phyloP scores from a whole-genome alignment of 1,284 basidiomycete species.

The Boletellus deceptivus region DNA sequence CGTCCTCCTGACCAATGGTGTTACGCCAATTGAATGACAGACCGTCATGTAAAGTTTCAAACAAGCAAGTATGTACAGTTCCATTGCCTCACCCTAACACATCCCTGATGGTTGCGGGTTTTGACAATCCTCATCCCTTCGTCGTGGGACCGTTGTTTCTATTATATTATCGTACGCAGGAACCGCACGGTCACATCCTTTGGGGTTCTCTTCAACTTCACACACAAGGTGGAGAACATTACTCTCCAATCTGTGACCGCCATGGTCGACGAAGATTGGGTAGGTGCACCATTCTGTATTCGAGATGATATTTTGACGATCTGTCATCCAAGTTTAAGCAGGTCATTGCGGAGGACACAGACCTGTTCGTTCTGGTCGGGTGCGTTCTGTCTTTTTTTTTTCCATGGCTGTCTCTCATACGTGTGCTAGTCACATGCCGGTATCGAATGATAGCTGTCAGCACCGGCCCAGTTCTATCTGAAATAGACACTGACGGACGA shows the following conservation, averaged over 20 bases:
- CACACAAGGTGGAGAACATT: slow-evolving; percentile 60
- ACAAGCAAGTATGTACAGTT: slow-evolving; percentile 50
- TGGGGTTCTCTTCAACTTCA: slow-evolving; percentile 77
- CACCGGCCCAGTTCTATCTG: neutral
- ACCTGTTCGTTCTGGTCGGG: slow-evolving; percentile 76
- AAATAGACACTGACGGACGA: neutral
- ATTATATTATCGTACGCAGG: slow-evolving; percentile 34
- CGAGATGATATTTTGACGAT: neutral
- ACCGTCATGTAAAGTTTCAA: slow-evolving; percentile 70
- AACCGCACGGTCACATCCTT: slow-evolving; percentile 75
- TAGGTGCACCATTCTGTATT: slow-evolving; percentile 25
- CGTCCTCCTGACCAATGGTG: neutral
- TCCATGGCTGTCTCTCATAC: neutral
- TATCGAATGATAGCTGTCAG: slow-evolving; percentile 59
- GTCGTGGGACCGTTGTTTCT: neutral
- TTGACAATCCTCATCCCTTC: neutral
- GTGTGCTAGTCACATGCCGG: slow-evolving; percentile 63
- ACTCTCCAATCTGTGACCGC: slow-evolving; percentile 71
- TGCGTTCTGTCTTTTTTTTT: slow-evolving; percentile 32
- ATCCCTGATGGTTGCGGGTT: neutral
- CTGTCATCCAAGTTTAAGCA: slow-evolving; percentile 58
- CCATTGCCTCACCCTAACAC: neutral
- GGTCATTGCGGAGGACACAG: slow-evolving; percentile 79
- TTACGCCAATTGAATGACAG: slow-evolving; percentile 31
- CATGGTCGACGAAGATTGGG: slow-evolving; percentile 78